phyloP scores from a whole-genome alignment of 2,329 filamentous ascomycete genomes.

The Botrytis galanthina region DNA sequence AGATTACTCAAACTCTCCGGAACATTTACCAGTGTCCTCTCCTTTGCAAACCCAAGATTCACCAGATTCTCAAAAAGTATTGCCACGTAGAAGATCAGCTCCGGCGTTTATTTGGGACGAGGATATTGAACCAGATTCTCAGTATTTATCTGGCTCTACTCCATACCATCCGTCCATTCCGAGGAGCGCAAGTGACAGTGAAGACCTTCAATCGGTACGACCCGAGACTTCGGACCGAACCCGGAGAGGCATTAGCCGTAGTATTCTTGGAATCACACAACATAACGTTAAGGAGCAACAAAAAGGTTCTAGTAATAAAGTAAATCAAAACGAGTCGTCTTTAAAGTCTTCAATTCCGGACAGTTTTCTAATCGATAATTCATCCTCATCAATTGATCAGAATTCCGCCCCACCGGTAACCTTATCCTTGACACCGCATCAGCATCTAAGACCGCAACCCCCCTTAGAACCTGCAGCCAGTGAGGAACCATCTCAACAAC shows the following conservation, averaged over 20 bases:
- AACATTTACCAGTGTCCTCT: conserved; percentile 2
- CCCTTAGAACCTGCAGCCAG: conserved; percentile 8
- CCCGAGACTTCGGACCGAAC: conserved; percentile 20
- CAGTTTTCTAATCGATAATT: conserved; percentile 8
- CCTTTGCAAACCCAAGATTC: conserved; percentile 17
- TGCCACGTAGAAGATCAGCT: conserved; percentile 9
- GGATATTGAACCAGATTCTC: conserved; percentile 30
- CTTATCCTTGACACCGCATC: conserved; percentile 16
- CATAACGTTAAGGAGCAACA: conserved; percentile 9
- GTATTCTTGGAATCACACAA: conserved; percentile 6
- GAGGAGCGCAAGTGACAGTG: conserved; percentile 6
- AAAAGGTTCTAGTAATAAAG: not conserved
- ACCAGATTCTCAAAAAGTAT: conserved; percentile 11
- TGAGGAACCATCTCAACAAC: not conserved
- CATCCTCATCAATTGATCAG: not conserved
- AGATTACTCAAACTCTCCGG: conserved; percentile 1
- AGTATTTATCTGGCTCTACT: conserved; percentile 25
- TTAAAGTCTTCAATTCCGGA: not conserved
- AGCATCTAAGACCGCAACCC: not conserved
- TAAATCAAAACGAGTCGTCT: not conserved
- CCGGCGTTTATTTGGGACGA: conserved; percentile 28
- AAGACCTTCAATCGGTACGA: conserved; percentile 1
- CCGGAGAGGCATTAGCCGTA: conserved; percentile 14
- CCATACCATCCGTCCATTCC: conserved; percentile 22
- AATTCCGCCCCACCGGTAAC: conserved; percentile 10